A percentile compares a stretch with the other conserved stretches of the same genome.
Conservation (phyloP, 2,329 filamentous ascomycete genomes). For the Westerdykella sp. region DNA sequence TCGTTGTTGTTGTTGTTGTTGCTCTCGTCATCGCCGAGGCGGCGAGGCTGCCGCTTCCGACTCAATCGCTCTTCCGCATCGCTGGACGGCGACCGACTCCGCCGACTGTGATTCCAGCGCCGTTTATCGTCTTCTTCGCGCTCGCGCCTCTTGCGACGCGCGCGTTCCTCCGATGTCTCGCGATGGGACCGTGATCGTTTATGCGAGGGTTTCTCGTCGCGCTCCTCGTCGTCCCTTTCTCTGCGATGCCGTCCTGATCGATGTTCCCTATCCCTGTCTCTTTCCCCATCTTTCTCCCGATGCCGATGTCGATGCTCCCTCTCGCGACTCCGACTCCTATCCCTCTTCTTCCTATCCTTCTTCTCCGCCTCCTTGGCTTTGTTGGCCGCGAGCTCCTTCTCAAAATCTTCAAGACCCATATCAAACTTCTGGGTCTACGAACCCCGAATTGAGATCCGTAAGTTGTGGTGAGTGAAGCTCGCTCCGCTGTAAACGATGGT, state of each 20-base stretch:
- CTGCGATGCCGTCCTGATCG: constrained; percentile 41
- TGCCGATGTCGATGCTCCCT: constrained; percentile 18
- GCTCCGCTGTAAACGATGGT: constrained; percentile 1
- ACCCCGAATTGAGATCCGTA: background rate
- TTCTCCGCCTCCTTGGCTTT: constrained; percentile 45
- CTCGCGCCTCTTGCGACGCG: constrained; percentile 42
- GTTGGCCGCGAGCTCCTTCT: constrained; percentile 65
- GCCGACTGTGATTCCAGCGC: constrained; percentile 2
- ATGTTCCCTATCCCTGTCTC: constrained; percentile 36
- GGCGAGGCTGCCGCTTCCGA: constrained; percentile 15
- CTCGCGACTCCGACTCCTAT: constrained; percentile 40
- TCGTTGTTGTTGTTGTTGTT: constrained; percentile 24
- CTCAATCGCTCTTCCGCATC: constrained; percentile 30
- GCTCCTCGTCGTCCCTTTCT: constrained; percentile 45
- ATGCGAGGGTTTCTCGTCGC: constrained; percentile 47
- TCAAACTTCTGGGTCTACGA: constrained; percentile 4
- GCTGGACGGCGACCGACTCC: constrained; percentile 24
- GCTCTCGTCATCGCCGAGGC: constrained; percentile 11
- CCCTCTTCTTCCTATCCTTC: constrained; percentile 21
- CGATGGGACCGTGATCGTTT: constrained; percentile 58
- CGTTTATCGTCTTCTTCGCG: constrained; percentile 5
- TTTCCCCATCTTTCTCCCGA: constrained; percentile 1
- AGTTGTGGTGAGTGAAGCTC: background rate
- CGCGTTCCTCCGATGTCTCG: constrained; percentile 34
- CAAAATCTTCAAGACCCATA: constrained; percentile 67